A percentile compares a stretch with the other conserved stretches of the same genome.
These are phyloP conservation scores for Solanum medicagineum DNA, from an alignment of 257 asterid species.

Conservation along the genomic window DNA sequence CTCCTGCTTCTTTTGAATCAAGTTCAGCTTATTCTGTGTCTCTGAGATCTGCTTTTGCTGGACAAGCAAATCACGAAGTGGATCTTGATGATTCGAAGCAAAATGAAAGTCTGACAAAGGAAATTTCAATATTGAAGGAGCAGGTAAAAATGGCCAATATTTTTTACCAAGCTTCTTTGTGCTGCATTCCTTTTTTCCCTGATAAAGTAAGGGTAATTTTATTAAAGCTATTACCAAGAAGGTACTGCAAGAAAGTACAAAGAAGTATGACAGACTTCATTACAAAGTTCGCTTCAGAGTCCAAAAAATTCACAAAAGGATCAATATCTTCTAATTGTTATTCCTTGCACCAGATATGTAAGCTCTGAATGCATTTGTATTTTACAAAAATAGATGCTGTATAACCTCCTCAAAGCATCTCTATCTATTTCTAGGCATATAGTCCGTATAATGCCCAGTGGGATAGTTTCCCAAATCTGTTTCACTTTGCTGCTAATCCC, in stretches of 20 bases:
- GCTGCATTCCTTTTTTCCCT: background rate
- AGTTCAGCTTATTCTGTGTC: constrained; percentile 12
- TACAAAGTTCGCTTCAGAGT: background rate
- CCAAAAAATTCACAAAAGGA: background rate
- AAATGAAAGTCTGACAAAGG: constrained; percentile 26
- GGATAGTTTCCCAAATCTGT: background rate
- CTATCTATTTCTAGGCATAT: background rate
- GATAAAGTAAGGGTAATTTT: background rate
- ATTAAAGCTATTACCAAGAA: background rate
- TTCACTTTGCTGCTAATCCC: background rate
- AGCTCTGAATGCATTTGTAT: background rate
- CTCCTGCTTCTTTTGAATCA: constrained; percentile 31
- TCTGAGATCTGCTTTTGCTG: constrained; percentile 12
- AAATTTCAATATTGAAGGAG: constrained; percentile 39
- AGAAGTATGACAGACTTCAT: background rate
- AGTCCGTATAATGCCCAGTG: background rate
- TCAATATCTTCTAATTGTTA: background rate
- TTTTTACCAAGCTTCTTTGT: background rate
- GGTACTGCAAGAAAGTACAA: background rate
- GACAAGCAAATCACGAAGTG: constrained; percentile 20
- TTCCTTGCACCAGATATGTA: background rate
- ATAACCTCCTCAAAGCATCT: background rate
- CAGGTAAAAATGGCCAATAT: constrained; percentile 30
- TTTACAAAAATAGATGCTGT: background rate
- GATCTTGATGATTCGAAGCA: constrained; percentile 25